Evolutionary conservation across 2,329 filamentous ascomycete genomes (phyloP), one percentile per base, ranked within the genome.

Genomic region (Helminthosporium solani): DNA sequence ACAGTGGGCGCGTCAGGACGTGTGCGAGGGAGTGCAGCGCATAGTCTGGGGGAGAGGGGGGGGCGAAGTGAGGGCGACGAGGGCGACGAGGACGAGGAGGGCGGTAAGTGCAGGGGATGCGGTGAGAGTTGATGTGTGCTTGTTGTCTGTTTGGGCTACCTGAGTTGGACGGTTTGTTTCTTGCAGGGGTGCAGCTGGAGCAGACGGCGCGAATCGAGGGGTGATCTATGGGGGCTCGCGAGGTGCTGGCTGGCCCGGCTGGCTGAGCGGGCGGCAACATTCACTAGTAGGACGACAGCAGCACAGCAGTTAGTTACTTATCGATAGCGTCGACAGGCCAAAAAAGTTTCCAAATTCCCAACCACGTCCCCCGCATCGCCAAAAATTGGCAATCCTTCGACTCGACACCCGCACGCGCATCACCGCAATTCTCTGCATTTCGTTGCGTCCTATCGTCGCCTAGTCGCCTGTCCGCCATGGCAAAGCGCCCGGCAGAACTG

Each of bases 401-500:
- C 27, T 8, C 30, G 16, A 6, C 30, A 12, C n/a, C 30, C n/a
- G 12, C n/a, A n/a, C n/a, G n/a, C 33, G 19, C 33, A 18, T 18
- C 23, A 9, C 23, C 23, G 23, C 5, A 25, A 25, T 25, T 25
- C 6, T 9, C 6, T 6, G 9, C 23, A 6, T 25, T 9, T 25
- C 23, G n/a, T n/a, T n/a, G n/a, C n/a, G n/a, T n/a, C 23, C 23
- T 9, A 5, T 5, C 23, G 23, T 9, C 5, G 6, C 5, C 23
- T 6, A 5, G 9, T 25, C 23, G 9, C 23, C 5, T 20, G 8
- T 16, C 16, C 46, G 73, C 44, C 45, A 85, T 85, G 82, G 77
- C 79, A 34, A 85, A 85, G 67, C 75, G 82, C 67, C 70, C 76
- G 25, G 80, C 79, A 46, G 81, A 84, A 50, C 65, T 75, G 36